Conservation (phyloP, 805 yeast genomes). For the Nakazawaea ambrosiae region DNA sequence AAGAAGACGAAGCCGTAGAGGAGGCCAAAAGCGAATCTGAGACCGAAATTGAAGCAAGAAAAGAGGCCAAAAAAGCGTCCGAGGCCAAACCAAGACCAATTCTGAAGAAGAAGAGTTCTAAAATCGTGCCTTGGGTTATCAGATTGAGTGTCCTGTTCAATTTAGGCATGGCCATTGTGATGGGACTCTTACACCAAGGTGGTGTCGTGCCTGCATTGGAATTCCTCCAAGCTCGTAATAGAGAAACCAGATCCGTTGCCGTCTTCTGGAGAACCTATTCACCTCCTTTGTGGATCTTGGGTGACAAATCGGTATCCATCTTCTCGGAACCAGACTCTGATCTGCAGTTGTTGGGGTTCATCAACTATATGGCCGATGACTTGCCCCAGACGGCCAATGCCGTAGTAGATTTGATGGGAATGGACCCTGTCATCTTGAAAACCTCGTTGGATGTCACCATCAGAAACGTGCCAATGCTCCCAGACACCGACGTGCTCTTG, state of each 20-base stretch:
- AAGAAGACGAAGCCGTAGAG: neutral
- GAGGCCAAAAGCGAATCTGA: neutral
- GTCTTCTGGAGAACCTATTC: conserved; percentile 94
- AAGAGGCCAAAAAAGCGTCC: conserved; percentile 1
- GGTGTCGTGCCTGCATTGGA: conserved; percentile 72
- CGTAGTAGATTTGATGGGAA: conserved; percentile 42
- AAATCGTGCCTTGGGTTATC: conserved; percentile 20
- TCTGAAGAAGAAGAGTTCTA: conserved; percentile 8
- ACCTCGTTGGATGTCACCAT: conserved; percentile 4
- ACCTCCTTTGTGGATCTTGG: conserved; percentile 80
- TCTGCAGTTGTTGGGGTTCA: conserved; percentile 7
- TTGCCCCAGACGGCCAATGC: conserved; percentile 10
- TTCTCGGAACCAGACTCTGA: conserved; percentile 4
- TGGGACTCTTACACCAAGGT: conserved; percentile 86
- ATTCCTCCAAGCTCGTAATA: conserved; percentile 23
- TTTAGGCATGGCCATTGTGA: conserved; percentile 44
- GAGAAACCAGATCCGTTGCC: conserved; percentile 20
- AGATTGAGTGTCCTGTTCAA: conserved; percentile 62
- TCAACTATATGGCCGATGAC: conserved; percentile 5
- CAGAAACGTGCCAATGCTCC: conserved; percentile 7
- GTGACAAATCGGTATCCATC: neutral
- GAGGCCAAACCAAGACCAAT: neutral
- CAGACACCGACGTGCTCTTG: conserved; percentile 4
- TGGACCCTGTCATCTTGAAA: conserved; percentile 17
- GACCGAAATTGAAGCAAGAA: neutral